phyloP scores from a whole-genome alignment of 1,139 yeast genomes.

The Zygosaccharomyces pseudobailii region DNA sequence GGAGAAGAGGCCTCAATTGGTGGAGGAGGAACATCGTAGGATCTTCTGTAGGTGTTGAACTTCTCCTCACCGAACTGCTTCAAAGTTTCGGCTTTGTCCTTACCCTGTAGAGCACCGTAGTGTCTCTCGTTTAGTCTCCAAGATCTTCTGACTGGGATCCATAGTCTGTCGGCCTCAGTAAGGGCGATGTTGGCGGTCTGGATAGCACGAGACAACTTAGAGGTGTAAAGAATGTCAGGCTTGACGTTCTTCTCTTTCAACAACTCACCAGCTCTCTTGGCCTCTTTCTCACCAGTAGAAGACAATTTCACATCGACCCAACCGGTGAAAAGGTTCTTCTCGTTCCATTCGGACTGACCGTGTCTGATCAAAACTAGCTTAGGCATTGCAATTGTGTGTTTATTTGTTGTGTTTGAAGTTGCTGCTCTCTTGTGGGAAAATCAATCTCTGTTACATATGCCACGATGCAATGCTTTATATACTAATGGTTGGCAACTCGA shows the following conservation, averaged over 20 bases:
- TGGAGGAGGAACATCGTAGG: constrained; percentile 97
- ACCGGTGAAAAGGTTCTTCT: constrained; percentile 96
- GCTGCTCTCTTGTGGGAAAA: too few species aligned
- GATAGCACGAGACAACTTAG: constrained; percentile 90
- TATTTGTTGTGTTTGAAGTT: constrained; percentile 3
- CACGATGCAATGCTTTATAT: constrained; percentile 2
- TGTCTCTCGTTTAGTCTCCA: constrained; percentile 99
- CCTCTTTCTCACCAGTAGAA: constrained; percentile 83
- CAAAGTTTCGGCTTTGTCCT: constrained; percentile 92
- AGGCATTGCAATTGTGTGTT: constrained; percentile 40
- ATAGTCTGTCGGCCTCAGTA: constrained; percentile 81
- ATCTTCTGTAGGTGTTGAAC: constrained; percentile 98
- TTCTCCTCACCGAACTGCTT: constrained; percentile 85
- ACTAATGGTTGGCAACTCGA: neutral
- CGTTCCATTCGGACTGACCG: constrained; percentile 99
- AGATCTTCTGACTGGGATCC: constrained; percentile 88
- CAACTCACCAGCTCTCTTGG: constrained; percentile 89
- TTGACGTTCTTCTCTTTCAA: constrained; percentile 79
- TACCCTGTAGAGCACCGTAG: constrained; percentile 98
- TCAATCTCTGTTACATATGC: neutral
- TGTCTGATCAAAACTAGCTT: constrained; percentile 85
- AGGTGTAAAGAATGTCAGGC: constrained; percentile 89
- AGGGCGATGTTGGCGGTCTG: constrained; percentile 97
- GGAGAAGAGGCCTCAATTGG: constrained; percentile 69
- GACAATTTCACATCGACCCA: constrained; percentile 96